A percentile compares a stretch with the other conserved stretches of the same genome.
Evolutionary conservation across 2,329 filamentous ascomycete species (phyloP).

Genomic region (Coleophoma eucalyptorum): DNA sequence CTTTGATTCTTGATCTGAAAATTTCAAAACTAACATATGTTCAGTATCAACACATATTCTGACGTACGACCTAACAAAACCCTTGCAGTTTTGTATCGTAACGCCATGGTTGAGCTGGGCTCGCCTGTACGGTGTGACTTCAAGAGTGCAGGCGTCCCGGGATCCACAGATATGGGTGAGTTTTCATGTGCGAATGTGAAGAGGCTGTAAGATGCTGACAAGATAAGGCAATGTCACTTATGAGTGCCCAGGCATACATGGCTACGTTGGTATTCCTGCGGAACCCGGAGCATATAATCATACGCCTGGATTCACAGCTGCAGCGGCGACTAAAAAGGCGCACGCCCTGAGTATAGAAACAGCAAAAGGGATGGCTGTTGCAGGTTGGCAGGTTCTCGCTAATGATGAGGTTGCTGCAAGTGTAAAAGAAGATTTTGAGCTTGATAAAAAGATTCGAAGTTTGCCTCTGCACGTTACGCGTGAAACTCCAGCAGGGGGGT

Average conservation of each 20-base stretch:
- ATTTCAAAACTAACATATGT: not conserved
- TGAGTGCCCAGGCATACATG: slow-evolving; percentile 10
- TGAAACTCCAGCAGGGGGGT: not conserved
- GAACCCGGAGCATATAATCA: slow-evolving; percentile 22
- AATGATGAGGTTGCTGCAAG: slow-evolving; percentile 26
- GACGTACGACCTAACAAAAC: slow-evolving; percentile 13
- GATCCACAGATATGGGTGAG: slow-evolving; percentile 25
- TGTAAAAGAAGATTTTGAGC: slow-evolving; percentile 15
- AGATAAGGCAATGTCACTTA: slow-evolving; percentile 14
- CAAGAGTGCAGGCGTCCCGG: slow-evolving; percentile 7
- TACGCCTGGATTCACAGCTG: slow-evolving; percentile 8
- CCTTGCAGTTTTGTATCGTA: slow-evolving; percentile 13
- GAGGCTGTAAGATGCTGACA: not conserved
- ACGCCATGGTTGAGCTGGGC: slow-evolving; percentile 11
- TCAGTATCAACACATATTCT: slow-evolving; percentile 15
- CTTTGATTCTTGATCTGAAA: not conserved
- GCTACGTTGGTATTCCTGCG: slow-evolving; percentile 6
- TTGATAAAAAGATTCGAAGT: not conserved
- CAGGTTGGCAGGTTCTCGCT: not conserved
- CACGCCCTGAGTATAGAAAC: slow-evolving; percentile 8
- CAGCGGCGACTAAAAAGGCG: slow-evolving; percentile 19
- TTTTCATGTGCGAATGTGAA: not conserved
- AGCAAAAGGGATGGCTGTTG: slow-evolving; percentile 10
- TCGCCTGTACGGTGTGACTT: slow-evolving; percentile 7
- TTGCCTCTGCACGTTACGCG: not conserved